Conservation (phyloP, 108 stramenopile genomes). For the Conticribra guillardii region DNA sequence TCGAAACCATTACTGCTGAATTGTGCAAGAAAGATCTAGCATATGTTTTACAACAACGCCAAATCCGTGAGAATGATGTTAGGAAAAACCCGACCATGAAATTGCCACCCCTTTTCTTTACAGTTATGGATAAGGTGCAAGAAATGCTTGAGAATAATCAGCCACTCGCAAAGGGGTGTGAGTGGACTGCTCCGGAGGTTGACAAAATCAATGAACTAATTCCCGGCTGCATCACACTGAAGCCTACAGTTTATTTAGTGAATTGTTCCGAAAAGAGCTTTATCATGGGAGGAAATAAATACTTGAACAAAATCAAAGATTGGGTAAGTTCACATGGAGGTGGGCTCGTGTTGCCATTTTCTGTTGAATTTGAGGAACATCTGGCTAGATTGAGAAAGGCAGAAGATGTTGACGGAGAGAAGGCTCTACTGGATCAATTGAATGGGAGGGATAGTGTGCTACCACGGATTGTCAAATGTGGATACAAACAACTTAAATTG, state of each 20-base stretch:
- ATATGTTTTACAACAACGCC: no score
- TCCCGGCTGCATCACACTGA: conserved; percentile 95
- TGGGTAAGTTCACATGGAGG: conserved; percentile 97
- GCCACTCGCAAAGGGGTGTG: no score
- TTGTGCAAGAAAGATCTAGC: conserved; percentile 95
- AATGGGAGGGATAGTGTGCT: no score
- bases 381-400: conserved; percentile 77
- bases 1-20: conserved; percentile 98
- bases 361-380: conserved; percentile 97
- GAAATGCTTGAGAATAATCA: no score
- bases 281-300: conserved; percentile 94
- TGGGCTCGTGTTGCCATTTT: conserved; percentile 97
- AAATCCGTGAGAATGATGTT: no score
- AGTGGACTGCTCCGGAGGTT: conserved; percentile 87
- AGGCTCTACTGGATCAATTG: no score
- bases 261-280: conserved; percentile 96
- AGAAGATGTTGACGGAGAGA: no score
- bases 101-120: no score
- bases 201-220: conserved; percentile 87
- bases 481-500: conserved; percentile 93
- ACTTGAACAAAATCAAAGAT: conserved; percentile 93
- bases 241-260: conserved; percentile 97
- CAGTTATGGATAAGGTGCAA: no score
- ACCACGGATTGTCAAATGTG: conserved; percentile 95
- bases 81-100: conserved; percentile 90